These are phyloP conservation scores for Stipa capillata DNA, from an alignment of 176 grass and related monocot genomes.

Conservation along the genomic window DNA sequence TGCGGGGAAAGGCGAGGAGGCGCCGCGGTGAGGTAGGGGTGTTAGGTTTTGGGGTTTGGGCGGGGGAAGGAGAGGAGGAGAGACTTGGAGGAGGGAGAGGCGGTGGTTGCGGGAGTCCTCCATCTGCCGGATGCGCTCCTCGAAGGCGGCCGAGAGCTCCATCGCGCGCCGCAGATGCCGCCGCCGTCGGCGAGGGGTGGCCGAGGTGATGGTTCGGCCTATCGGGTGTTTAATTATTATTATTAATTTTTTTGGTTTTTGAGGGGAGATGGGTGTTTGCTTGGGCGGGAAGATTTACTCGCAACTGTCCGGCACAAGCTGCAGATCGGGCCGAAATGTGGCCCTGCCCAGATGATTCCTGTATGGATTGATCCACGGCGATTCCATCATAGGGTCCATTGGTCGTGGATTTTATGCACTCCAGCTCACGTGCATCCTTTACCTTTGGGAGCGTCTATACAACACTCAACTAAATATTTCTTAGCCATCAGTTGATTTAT, in stretches of 20 bases:
- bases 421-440: too few relatives aligned
- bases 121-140: slow-evolving; percentile 75
- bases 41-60: slow-evolving; percentile 7
- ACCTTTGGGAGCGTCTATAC: too few relatives aligned
- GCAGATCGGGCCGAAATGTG: background rate
- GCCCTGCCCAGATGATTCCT: background rate
- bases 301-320: background rate
- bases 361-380: too few relatives aligned
- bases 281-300: slow-evolving; percentile 12
- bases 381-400: too few relatives aligned
- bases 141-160: slow-evolving; percentile 68
- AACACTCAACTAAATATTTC: too few relatives aligned
- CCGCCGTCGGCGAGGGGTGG: background rate
- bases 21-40: background rate
- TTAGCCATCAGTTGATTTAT: too few relatives aligned
- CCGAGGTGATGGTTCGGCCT: background rate
- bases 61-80: background rate
- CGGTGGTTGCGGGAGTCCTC: slow-evolving; percentile 64
- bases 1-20: slow-evolving; percentile 12
- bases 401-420: too few relatives aligned
- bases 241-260: too few relatives aligned
- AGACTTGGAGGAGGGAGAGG: slow-evolving; percentile 57
- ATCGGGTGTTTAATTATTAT: too few relatives aligned
- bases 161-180: slow-evolving; percentile 10
- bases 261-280: too few relatives aligned